These are phyloP conservation scores for Alternaria postmessia DNA, from an alignment of 2,329 filamentous ascomycete species.

Conservation along the genomic window DNA sequence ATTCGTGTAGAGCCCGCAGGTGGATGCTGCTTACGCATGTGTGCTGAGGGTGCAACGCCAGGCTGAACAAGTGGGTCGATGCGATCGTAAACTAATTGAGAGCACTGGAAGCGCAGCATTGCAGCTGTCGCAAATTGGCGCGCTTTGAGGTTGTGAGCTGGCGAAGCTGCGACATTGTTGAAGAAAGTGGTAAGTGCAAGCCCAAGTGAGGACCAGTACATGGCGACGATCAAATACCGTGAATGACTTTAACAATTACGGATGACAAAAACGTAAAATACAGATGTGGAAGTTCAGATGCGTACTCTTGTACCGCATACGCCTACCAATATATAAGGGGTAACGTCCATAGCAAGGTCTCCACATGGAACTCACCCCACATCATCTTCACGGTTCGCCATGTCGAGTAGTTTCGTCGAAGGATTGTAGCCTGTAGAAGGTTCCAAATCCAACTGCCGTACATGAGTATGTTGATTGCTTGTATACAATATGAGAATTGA, in stretches of 20 bases:
- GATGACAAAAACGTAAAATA: neutral
- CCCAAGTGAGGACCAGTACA: constrained; percentile 27
- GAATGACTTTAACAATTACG: too few relatives aligned
- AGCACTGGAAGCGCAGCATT: constrained; percentile 39
- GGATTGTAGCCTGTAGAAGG: neutral
- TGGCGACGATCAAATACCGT: neutral
- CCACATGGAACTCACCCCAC: constrained; percentile 4
- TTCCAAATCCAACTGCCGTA: constrained; percentile 7
- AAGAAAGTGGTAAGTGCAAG: constrained; percentile 27
- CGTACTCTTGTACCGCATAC: neutral
- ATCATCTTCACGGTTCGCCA: neutral
- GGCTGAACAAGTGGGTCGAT: constrained; percentile 37
- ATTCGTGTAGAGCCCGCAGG: neutral
- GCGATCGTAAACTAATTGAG: constrained; percentile 29
- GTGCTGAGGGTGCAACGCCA: constrained; percentile 25
- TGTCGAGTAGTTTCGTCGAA: neutral
- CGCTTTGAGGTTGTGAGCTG: constrained; percentile 26
- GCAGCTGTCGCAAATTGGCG: constrained; percentile 35
- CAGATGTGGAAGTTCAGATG: neutral
- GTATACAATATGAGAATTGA: neutral
- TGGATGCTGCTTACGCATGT: constrained; percentile 19
- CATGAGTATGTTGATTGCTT: constrained; percentile 2
- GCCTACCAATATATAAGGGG: neutral
- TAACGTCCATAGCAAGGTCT: neutral
- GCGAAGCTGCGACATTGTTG: constrained; percentile 26